phyloP scores from a whole-genome alignment of 371 early-diverging fungal species.

The Mucor irregularis region DNA sequence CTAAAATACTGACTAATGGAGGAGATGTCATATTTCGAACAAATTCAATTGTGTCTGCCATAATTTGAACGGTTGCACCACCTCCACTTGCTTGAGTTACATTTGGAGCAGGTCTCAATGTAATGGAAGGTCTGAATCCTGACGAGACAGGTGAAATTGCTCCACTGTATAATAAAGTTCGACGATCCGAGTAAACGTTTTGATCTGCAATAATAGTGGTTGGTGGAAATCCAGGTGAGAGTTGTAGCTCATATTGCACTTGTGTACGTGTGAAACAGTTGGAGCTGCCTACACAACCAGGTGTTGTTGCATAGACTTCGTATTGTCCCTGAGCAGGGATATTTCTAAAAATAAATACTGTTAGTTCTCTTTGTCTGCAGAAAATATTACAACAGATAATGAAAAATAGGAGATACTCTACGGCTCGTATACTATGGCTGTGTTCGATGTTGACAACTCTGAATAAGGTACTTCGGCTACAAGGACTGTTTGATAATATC shows the following conservation, averaged over 20 bases:
- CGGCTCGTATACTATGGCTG: conserved; percentile 56
- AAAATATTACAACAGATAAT: too few species aligned
- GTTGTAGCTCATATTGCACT: conserved; percentile 43
- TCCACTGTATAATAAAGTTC: conserved; percentile 53
- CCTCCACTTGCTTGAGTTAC: conserved; percentile 8
- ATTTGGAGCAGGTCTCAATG: conserved; percentile 20
- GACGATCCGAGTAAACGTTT: conserved; percentile 35
- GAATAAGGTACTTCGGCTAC: conserved; percentile 34
- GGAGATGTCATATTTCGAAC: conserved; percentile 35
- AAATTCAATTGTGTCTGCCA: conserved; percentile 43
- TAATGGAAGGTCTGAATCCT: conserved; percentile 31
- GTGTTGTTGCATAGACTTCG: conserved; percentile 62
- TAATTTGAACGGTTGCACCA: conserved; percentile 17
- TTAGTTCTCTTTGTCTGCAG: background rate
- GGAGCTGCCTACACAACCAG: conserved; percentile 65
- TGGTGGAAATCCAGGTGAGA: conserved; percentile 32
- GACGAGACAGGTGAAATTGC: conserved; percentile 36
- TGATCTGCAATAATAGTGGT: conserved; percentile 41
- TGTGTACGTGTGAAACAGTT: conserved; percentile 54
- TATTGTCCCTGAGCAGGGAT: conserved; percentile 67
- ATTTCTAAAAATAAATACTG: conserved; percentile 29
- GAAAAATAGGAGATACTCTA: conserved; percentile 15
- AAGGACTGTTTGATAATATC: conserved; percentile 43
- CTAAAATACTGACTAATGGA: conserved; percentile 39
- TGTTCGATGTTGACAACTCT: conserved; percentile 34